phyloP scores from a whole-genome alignment of 768 basidiomycete genomes.

The Leccinum truebloodii region DNA sequence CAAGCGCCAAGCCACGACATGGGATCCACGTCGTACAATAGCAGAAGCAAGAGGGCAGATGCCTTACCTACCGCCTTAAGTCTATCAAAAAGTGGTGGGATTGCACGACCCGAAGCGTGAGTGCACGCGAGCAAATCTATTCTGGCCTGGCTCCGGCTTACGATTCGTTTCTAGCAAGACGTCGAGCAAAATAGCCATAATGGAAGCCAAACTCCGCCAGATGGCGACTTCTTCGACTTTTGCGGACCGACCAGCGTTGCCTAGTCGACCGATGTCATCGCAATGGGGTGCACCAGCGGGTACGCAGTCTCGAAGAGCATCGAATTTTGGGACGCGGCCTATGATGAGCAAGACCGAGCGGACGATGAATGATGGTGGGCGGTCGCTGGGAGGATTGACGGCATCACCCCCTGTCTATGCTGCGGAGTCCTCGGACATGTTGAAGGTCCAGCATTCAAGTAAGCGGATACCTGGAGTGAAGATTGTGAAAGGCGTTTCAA shows the following conservation, averaged over 20 bases:
- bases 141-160: constrained; percentile 10
- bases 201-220: constrained; percentile 92
- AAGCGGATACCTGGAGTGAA: constrained; percentile 35
- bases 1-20: constrained; percentile 59
- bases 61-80: constrained; percentile 83
- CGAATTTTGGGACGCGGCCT: background rate
- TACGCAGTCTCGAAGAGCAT: constrained; percentile 4
- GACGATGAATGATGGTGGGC: constrained; percentile 5
- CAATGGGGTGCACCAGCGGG: background rate
- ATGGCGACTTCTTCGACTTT: constrained; percentile 49
- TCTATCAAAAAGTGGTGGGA: constrained; percentile 72
- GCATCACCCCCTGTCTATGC: constrained; percentile 5
- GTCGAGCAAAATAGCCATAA: constrained; percentile 85
- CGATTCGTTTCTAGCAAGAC: constrained; percentile 49
- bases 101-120: constrained; percentile 50
- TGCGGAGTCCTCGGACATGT: constrained; percentile 18
- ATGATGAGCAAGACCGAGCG: background rate
- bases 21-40: constrained; percentile 34
- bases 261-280: constrained; percentile 19
- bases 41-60: constrained; percentile 50
- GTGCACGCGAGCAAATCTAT: constrained; percentile 16
- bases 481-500: constrained; percentile 28
- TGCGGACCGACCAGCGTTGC: constrained; percentile 23
- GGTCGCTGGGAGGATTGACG: background rate
- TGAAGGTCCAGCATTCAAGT: constrained; percentile 13